A percentile compares a stretch with the other conserved stretches of the same genome.
Conservation (phyloP, 345 rosid species). For the Gynandropsis gynandra region DNA sequence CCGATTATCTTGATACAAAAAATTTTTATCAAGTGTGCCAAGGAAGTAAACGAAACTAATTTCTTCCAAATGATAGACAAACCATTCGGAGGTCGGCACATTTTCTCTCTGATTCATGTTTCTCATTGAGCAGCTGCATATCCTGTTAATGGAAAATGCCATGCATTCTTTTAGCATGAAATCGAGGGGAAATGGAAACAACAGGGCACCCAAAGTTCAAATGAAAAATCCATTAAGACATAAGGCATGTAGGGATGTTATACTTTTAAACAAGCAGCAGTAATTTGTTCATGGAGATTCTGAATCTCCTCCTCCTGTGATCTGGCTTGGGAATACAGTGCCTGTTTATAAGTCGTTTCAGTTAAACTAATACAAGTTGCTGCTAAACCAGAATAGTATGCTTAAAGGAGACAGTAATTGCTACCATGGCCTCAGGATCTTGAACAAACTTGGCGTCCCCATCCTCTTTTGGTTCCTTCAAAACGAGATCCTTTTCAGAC, state of each 20-base stretch:
- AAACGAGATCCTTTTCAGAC: constrained; percentile 30
- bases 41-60: not conserved
- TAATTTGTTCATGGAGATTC: constrained; percentile 68
- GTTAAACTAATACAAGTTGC: constrained; percentile 17
- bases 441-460: constrained; percentile 34
- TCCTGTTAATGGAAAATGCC: constrained; percentile 47
- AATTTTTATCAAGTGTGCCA: not conserved
- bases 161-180: constrained; percentile 10
- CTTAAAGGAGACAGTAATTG: constrained; percentile 6
- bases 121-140: constrained; percentile 71
- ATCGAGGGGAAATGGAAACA: too few relatives aligned
- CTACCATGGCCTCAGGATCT: constrained; percentile 67
- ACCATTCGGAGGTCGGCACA: constrained; percentile 91
- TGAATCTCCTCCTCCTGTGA: constrained; percentile 73
- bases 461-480: constrained; percentile 37
- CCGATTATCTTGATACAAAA: constrained; percentile 5
- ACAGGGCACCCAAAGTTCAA: not conserved
- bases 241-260: not conserved
- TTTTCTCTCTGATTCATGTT: constrained; percentile 71
- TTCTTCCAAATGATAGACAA: constrained; percentile 27
- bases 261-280: constrained; percentile 68
- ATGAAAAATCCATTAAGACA: constrained; percentile 5
- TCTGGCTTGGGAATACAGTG: constrained; percentile 45
- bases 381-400: constrained; percentile 12
- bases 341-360: constrained; percentile 35